Conservation (phyloP, 2,329 filamentous ascomycete species). For the Apiospora kogelbergensis region DNA sequence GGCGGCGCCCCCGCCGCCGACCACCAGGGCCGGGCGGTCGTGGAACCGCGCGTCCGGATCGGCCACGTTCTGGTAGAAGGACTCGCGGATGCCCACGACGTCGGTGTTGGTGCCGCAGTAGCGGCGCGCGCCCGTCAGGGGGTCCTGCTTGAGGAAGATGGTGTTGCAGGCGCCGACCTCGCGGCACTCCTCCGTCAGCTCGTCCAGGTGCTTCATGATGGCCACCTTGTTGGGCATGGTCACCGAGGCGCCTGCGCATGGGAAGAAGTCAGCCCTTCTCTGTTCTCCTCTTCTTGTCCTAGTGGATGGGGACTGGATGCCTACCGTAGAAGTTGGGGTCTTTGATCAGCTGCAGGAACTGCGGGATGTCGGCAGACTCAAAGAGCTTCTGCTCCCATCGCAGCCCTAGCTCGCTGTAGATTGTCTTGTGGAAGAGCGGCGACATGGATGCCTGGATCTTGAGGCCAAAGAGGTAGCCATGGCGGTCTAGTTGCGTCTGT, state of each 20-base stretch:
- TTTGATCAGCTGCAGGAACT: conserved; percentile 51
- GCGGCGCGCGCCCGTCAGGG: conserved; percentile 41
- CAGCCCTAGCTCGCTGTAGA: conserved; percentile 51
- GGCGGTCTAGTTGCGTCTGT: conserved; percentile 35
- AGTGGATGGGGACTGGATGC: conserved; percentile 14
- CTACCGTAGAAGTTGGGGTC: conserved; percentile 62
- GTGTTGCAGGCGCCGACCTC: conserved; percentile 81
- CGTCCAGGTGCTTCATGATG: conserved; percentile 72
- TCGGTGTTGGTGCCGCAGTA: conserved; percentile 81
- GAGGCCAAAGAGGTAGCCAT: conserved; percentile 58
- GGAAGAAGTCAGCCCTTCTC: background rate
- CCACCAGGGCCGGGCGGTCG: conserved; percentile 66
- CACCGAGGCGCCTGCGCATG: conserved; percentile 62
- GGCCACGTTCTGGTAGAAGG: conserved; percentile 59
- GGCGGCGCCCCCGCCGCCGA: conserved; percentile 79
- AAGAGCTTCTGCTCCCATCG: conserved; percentile 53
- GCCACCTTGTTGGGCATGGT: conserved; percentile 85
- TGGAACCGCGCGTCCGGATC: conserved; percentile 48
- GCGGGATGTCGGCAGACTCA: conserved; percentile 49
- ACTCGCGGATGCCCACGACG: conserved; percentile 73
- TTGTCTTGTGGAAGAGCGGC: conserved; percentile 52
- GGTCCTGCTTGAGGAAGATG: conserved; percentile 59
- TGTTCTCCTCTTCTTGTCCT: background rate
- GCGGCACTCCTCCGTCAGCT: conserved; percentile 69
- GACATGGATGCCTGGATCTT: conserved; percentile 57